Conservation (phyloP, 176 grass and related monocot species). For the Rhynchospora pubera region DNA sequence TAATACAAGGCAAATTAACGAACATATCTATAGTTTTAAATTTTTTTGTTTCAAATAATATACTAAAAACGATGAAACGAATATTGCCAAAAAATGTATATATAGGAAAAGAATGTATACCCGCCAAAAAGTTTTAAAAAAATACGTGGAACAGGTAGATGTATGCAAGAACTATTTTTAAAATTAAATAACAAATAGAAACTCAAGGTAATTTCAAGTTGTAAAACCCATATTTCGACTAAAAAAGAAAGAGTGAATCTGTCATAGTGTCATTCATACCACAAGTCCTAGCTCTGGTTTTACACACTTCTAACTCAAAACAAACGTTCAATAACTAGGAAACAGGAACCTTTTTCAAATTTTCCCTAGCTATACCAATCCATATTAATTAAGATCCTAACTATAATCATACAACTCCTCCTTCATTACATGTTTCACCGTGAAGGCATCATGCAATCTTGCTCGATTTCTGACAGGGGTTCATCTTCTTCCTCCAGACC, state of each 20-base stretch:
- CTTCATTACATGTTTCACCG: constrained; percentile 2
- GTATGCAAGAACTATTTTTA: not conserved
- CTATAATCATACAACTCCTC: not conserved
- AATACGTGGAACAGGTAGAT: not conserved
- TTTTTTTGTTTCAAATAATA: not conserved
- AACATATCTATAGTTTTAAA: not conserved
- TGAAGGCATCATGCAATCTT: constrained; percentile 34
- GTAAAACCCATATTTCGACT: not conserved
- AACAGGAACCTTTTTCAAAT: constrained; percentile 7
- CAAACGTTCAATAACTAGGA: not conserved
- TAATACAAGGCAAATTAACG: not conserved
- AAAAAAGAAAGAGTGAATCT: not conserved
- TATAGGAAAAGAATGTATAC: too few species aligned
- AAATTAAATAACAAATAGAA: not conserved
- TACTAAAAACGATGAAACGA: not conserved
- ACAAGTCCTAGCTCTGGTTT: constrained; percentile 3
- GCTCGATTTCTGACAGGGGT: constrained; percentile 67
- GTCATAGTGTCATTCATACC: not conserved
- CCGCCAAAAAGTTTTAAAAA: too few species aligned
- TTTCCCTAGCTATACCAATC: not conserved
- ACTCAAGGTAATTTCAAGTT: not conserved
- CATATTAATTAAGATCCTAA: constrained; percentile 11
- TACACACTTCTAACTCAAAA: not conserved
- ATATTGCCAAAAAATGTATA: not conserved
- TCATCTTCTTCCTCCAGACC: constrained; percentile 64